Conservation (phyloP, 305 asterid species). For the Vinca major region DNA sequence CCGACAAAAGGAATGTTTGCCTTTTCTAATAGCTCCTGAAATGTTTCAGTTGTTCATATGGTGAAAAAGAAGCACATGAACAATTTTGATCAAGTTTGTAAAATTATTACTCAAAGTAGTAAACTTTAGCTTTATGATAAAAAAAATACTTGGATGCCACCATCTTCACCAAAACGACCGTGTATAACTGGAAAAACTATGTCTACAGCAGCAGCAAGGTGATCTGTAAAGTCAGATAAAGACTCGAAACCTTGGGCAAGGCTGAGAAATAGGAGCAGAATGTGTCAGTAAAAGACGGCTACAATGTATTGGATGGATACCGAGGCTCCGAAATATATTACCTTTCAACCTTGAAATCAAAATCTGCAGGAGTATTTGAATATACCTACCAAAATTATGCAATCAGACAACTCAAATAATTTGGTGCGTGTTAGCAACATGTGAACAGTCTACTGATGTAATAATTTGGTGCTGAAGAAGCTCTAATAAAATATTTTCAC, state of each 20-base stretch:
- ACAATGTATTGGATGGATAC: conserved; percentile 3
- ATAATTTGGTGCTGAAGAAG: no score
- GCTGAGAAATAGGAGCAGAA: conserved; percentile 34
- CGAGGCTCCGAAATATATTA: conserved; percentile 15
- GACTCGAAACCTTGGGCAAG: conserved; percentile 78
- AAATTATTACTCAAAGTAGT: conserved; percentile 7
- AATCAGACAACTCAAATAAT: neutral
- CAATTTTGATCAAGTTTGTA: neutral
- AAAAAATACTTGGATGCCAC: conserved; percentile 73
- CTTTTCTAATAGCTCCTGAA: conserved; percentile 65
- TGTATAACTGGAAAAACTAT: conserved; percentile 90
- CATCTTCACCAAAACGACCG: conserved; percentile 94
- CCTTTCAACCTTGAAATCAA: conserved; percentile 89
- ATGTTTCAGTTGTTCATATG: conserved; percentile 10
- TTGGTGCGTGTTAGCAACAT: no score
- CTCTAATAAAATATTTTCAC: neutral
- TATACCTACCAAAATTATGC: conserved; percentile 35
- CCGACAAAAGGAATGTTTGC: conserved; percentile 67
- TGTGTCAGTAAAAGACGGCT: neutral
- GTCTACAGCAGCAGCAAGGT: conserved; percentile 70
- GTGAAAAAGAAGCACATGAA: neutral
- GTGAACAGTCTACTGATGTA: no score
- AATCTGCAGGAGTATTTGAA: conserved; percentile 89
- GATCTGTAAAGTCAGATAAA: conserved; percentile 51
- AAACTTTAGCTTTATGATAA: neutral